These are phyloP conservation scores for Phaseolus lunatus DNA, from an alignment of 306 rosid genomes.

Conservation along the genomic window DNA sequence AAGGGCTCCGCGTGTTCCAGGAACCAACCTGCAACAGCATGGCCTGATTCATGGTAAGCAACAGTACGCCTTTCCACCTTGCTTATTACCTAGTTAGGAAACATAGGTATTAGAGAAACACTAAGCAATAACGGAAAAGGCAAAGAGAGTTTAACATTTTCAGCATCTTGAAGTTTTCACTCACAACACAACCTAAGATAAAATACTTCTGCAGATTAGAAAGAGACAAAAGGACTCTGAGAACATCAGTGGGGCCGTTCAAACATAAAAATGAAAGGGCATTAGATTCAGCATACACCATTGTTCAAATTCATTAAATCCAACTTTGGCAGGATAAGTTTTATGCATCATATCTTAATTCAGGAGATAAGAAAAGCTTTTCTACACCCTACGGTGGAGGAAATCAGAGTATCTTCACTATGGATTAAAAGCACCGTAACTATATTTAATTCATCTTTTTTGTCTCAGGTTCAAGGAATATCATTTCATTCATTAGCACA, in stretches of 20 bases:
- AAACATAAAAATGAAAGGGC: not conserved
- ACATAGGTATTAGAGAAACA: constrained; percentile 27
- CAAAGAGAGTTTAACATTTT: not conserved
- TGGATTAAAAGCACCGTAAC: not conserved
- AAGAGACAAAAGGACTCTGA: not conserved
- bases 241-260: not conserved
- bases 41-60: constrained; percentile 98
- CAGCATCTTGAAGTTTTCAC: constrained; percentile 14
- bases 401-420: not conserved
- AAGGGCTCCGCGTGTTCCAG: constrained; percentile 89
- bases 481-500: not conserved
- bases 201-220: constrained; percentile 8
- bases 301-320: not conserved
- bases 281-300: not conserved
- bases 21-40: constrained; percentile 97
- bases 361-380: not conserved
- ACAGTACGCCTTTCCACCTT: constrained; percentile 92
- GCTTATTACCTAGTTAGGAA: constrained; percentile 80
- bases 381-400: not conserved
- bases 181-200: not conserved
- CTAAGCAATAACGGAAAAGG: not conserved
- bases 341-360: not conserved
- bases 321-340: not conserved
- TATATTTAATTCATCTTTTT: not conserved
- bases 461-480: not conserved